phyloP scores from a whole-genome alignment of 2,329 filamentous ascomycete species.

The Whalleya microplaca region DNA sequence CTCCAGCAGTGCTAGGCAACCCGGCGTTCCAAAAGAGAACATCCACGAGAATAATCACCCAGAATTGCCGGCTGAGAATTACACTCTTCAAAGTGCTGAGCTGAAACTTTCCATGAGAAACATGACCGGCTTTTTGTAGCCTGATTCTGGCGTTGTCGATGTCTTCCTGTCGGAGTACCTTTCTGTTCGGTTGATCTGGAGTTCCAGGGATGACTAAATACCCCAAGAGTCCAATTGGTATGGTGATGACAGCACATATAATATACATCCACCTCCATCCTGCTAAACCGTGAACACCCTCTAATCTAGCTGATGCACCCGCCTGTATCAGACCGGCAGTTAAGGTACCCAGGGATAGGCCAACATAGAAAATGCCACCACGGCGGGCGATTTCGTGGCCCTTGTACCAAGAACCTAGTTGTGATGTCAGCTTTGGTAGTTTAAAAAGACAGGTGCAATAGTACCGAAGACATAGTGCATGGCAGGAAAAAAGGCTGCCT shows the following conservation, averaged over 20 bases:
- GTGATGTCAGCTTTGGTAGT: slow-evolving; percentile 18
- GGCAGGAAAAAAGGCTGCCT: slow-evolving; percentile 44
- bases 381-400: slow-evolving; percentile 51
- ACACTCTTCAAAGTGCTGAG: slow-evolving; percentile 33
- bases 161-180: slow-evolving; percentile 40
- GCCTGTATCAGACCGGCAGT: slow-evolving; percentile 56
- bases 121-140: slow-evolving; percentile 49
- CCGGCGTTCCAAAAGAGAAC: slow-evolving; percentile 61
- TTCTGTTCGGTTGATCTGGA: slow-evolving; percentile 25
- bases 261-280: slow-evolving; percentile 63
- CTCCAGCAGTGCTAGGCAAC: slow-evolving; percentile 50
- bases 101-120: slow-evolving; percentile 41
- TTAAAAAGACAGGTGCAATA: background rate
- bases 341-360: slow-evolving; percentile 54
- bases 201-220: slow-evolving; percentile 56
- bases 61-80: slow-evolving; percentile 50
- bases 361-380: slow-evolving; percentile 57
- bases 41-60: slow-evolving; percentile 53
- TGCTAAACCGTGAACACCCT: slow-evolving; percentile 49
- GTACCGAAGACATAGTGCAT: slow-evolving; percentile 44
- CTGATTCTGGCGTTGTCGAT: slow-evolving; percentile 49
- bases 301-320: slow-evolving; percentile 44
- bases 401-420: slow-evolving; percentile 52
- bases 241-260: slow-evolving; percentile 57
- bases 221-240: slow-evolving; percentile 55